These are phyloP conservation scores for Pichia nanzhaoensis DNA, from an alignment of 805 yeast species.

Conservation along the genomic window DNA sequence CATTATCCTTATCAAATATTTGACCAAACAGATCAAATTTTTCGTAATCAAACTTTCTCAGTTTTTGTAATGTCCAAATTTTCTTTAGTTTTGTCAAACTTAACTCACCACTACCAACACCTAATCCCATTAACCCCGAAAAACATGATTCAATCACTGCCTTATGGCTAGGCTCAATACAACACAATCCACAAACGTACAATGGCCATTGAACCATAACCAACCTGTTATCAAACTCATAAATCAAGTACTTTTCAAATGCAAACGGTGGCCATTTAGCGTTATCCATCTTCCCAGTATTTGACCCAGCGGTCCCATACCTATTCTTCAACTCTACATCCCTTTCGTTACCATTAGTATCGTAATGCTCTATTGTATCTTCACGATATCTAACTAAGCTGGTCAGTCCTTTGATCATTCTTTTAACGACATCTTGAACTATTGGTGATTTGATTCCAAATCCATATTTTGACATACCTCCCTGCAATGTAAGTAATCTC, in stretches of 20 bases:
- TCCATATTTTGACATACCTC: conserved; percentile 21
- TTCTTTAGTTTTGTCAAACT: conserved; percentile 26
- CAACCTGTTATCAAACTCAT: conserved; percentile 30
- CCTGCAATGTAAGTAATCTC: conserved; percentile 30
- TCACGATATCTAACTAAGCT: conserved; percentile 19
- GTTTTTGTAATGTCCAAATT: conserved; percentile 28
- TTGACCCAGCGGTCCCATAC: background rate
- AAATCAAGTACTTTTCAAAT: conserved; percentile 25
- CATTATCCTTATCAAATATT: conserved; percentile 20
- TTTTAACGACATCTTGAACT: conserved; percentile 27
- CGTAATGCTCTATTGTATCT: conserved; percentile 4
- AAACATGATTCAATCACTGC: conserved; percentile 31
- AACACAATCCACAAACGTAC: conserved; percentile 31
- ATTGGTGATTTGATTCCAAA: conserved; percentile 22
- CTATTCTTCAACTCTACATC: conserved; percentile 3
- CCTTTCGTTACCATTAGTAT: background rate
- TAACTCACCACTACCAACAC: conserved; percentile 33
- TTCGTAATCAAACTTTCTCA: conserved; percentile 21
- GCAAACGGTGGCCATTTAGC: conserved; percentile 15
- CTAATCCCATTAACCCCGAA: conserved; percentile 28
- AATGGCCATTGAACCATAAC: conserved; percentile 36
- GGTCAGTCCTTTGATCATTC: conserved; percentile 26
- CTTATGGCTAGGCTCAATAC: conserved; percentile 26
- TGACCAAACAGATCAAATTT: conserved; percentile 20
- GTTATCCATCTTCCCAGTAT: background rate